phyloP scores from a whole-genome alignment of 192 early-diverging fungal genomes.

The Coemansia javaensis region DNA sequence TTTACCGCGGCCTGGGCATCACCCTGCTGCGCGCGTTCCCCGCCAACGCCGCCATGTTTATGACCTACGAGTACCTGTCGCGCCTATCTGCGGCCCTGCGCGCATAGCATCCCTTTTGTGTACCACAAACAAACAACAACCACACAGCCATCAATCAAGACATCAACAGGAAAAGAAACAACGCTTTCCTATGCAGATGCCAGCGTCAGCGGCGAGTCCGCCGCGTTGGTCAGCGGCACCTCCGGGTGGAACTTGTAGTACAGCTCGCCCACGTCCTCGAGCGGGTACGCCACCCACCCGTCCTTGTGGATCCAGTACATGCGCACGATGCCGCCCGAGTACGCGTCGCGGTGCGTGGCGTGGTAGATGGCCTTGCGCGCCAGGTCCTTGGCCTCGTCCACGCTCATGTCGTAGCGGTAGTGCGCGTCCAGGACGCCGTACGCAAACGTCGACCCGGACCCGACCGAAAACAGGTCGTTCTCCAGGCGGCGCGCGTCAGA shows the following conservation, averaged over 20 bases:
- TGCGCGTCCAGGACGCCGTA: slow-evolving; percentile 95
- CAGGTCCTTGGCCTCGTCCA: slow-evolving; percentile 85
- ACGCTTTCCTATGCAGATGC: neutral
- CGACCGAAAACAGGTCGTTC: slow-evolving; percentile 91
- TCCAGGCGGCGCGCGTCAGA: slow-evolving; percentile 86
- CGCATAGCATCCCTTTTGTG: no score
- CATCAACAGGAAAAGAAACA: slow-evolving; percentile 11
- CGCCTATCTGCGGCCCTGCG: slow-evolving; percentile 23
- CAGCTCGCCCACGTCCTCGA: slow-evolving; percentile 79
- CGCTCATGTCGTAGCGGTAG: slow-evolving; percentile 75
- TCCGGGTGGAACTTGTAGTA: slow-evolving; percentile 65
- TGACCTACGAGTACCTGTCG: slow-evolving; percentile 79
- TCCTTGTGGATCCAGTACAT: slow-evolving; percentile 89
- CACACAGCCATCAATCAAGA: slow-evolving; percentile 3
- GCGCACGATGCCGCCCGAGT: slow-evolving; percentile 81
- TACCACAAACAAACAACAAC: no score
- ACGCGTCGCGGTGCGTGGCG: slow-evolving; percentile 91
- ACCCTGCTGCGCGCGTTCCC: slow-evolving; percentile 85
- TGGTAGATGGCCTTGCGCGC: slow-evolving; percentile 91
- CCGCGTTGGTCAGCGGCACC: slow-evolving; percentile 27
- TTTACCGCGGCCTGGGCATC: slow-evolving; percentile 94
- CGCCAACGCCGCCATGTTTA: slow-evolving; percentile 92
- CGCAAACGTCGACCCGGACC: slow-evolving; percentile 97
- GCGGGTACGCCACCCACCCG: slow-evolving; percentile 84
- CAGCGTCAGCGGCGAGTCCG: slow-evolving; percentile 29